Evolutionary conservation across 768 basidiomycete genomes (phyloP).

Genomic region (Leucocoprinus sp.): DNA sequence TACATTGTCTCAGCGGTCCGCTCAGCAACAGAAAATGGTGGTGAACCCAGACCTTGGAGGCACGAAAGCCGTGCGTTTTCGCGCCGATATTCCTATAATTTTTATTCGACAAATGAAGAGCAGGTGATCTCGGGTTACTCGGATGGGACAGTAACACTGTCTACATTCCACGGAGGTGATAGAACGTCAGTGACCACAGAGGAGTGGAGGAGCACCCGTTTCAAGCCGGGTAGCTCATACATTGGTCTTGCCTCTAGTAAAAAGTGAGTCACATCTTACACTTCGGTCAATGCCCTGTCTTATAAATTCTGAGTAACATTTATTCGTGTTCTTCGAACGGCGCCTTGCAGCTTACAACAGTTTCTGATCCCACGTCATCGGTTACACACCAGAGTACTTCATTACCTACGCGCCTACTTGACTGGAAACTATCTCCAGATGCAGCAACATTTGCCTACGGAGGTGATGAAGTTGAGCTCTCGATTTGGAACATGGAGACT

Average conservation of each 20-base stretch:
- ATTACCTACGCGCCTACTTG: conserved; percentile 62
- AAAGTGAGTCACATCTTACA: conserved; percentile 31
- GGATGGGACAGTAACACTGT: conserved; percentile 45
- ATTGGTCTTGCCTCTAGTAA: conserved; percentile 49
- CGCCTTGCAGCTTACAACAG: conserved; percentile 45
- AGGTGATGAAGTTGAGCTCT: conserved; percentile 80
- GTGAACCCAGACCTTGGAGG: conserved; percentile 19
- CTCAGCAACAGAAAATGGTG: conserved; percentile 15
- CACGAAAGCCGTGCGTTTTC: conserved; percentile 31
- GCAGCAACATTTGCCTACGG: conserved; percentile 65
- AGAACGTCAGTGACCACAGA: conserved; percentile 26
- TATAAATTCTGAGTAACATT: conserved; percentile 1
- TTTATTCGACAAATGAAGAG: conserved; percentile 26
- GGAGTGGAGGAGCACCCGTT: conserved; percentile 60
- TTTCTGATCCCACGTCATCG: conserved; percentile 13
- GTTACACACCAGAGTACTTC: conserved; percentile 15
- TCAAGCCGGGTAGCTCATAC: conserved; percentile 44
- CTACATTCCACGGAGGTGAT: conserved; percentile 31
- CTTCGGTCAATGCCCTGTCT: neutral
- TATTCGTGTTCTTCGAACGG: conserved; percentile 70
- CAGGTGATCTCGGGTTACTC: conserved; percentile 64
- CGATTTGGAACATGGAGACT: conserved; percentile 66
- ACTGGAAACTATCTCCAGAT: conserved; percentile 53
- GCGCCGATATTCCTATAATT: neutral
- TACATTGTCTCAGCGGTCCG: conserved; percentile 19